Percentiles rank a stretch among this genome's conserved stretches.
These are phyloP conservation scores for Raphanus sativus DNA, from an alignment of 345 rosid species.

Conservation along the genomic window DNA sequence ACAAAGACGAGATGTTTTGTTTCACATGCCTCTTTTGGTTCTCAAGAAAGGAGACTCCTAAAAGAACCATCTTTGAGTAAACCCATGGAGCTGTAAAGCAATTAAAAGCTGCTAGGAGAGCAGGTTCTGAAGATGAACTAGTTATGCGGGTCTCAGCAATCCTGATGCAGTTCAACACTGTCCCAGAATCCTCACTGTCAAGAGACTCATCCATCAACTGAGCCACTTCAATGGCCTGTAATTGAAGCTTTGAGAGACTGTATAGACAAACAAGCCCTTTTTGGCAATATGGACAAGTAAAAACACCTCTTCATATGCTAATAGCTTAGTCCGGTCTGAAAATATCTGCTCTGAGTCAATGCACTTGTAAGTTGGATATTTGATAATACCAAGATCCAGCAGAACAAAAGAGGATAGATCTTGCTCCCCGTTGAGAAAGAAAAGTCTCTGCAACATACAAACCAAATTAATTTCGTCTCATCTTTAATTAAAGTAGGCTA, in stretches of 20 bases:
- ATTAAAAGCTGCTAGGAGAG: constrained; percentile 33
- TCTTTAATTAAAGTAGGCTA: background rate
- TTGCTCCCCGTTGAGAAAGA: constrained; percentile 91
- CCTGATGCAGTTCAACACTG: constrained; percentile 59
- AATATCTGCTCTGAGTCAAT: constrained; percentile 59
- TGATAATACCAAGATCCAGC: constrained; percentile 77
- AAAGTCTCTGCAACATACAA: constrained; percentile 70
- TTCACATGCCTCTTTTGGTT: constrained; percentile 64
- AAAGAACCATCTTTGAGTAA: constrained; percentile 74
- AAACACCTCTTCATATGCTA: constrained; percentile 90
- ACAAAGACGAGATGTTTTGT: background rate
- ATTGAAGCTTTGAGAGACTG: constrained; percentile 27
- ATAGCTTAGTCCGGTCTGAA: constrained; percentile 47
- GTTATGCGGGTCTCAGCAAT: constrained; percentile 59
- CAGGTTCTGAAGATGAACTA: constrained; percentile 39
- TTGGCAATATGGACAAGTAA: constrained; percentile 32
- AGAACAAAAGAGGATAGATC: constrained; percentile 78
- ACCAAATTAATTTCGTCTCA: constrained; percentile 3
- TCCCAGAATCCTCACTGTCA: constrained; percentile 53
- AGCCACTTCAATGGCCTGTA: constrained; percentile 90
- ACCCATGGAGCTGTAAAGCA: constrained; percentile 67
- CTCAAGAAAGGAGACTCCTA: constrained; percentile 90
- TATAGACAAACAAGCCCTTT: background rate
- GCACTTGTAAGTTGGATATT: constrained; percentile 76
- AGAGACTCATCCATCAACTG: constrained; percentile 87